Evolutionary conservation across 371 early-diverging fungal species (phyloP).

Genomic region (Apophysomyces elegans): DNA sequence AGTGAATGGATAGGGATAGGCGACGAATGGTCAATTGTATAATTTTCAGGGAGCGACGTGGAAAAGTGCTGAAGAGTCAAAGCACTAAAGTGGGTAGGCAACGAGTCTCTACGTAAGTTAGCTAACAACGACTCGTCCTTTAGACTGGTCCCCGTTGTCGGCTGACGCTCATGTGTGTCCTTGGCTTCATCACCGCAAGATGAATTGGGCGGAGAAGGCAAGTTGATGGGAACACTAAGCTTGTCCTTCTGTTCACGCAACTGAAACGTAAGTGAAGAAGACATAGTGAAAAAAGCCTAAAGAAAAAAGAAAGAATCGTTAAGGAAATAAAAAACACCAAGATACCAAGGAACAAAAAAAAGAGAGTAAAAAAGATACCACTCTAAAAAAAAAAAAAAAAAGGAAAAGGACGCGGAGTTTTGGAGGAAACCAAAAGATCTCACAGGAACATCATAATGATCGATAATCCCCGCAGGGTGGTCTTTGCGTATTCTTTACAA

Average conservation of each 20-base stretch:
- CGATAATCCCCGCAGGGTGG: not conserved
- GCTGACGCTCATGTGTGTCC: slow-evolving; percentile 14
- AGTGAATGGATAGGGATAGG: slow-evolving; percentile 17
- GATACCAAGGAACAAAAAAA: not conserved
- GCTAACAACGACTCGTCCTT: slow-evolving; percentile 8
- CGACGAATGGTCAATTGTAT: slow-evolving; percentile 50
- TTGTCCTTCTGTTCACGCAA: slow-evolving; percentile 39
- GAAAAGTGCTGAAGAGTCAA: slow-evolving; percentile 41
- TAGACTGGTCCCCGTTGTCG: slow-evolving; percentile 6
- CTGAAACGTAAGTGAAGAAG: slow-evolving; percentile 51
- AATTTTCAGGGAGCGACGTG: slow-evolving; percentile 49
- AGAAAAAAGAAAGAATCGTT: not conserved
- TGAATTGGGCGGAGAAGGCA: slow-evolving; percentile 54
- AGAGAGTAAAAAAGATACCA: slow-evolving; percentile 6
- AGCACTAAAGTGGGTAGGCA: slow-evolving; percentile 46
- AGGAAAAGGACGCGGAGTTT: slow-evolving; percentile 8
- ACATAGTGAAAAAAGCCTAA: slow-evolving; percentile 28
- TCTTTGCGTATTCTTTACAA: not conserved
- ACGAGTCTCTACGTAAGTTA: slow-evolving; percentile 35
- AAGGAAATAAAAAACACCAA: slow-evolving; percentile 10
- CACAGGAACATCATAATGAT: not conserved
- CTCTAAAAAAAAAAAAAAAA: not conserved
- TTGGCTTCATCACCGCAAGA: slow-evolving; percentile 51
- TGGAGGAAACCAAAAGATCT: not conserved
- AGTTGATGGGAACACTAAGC: slow-evolving; percentile 22